Evolutionary conservation across 805 yeast genomes (phyloP).

Genomic region (Teunomyces funiuensis): DNA sequence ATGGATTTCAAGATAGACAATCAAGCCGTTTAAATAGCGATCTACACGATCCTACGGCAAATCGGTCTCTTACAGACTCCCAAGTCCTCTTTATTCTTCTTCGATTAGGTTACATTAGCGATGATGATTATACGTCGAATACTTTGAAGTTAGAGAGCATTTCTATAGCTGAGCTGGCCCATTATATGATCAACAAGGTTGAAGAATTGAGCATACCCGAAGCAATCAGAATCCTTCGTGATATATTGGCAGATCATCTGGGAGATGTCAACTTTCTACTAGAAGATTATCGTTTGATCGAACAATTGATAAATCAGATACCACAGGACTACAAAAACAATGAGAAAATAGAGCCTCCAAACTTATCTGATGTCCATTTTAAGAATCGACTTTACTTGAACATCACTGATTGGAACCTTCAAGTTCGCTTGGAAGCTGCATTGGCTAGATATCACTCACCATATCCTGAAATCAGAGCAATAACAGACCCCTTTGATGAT

Average conservation of each 20-base stretch:
- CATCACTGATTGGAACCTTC: constrained; percentile 29
- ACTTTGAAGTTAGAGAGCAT: constrained; percentile 1
- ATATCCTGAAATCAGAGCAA: constrained; percentile 66
- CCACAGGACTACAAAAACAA: constrained; percentile 15
- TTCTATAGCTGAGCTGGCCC: constrained; percentile 8
- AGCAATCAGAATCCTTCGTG: constrained; percentile 34
- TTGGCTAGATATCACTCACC: constrained; percentile 49
- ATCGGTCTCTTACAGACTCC: constrained; percentile 1
- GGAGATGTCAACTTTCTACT: constrained; percentile 36
- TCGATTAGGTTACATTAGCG: constrained; percentile 12
- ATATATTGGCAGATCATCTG: constrained; percentile 33
- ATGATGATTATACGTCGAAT: constrained; percentile 9
- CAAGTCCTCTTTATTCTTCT: constrained; percentile 9
- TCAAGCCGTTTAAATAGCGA: no score
- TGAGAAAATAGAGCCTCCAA: not conserved
- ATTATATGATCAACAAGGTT: constrained; percentile 33
- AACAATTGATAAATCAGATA: constrained; percentile 21
- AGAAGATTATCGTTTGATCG: constrained; percentile 35
- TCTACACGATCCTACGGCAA: not conserved
- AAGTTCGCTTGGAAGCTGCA: constrained; percentile 43
- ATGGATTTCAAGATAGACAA: not conserved
- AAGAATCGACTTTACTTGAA: constrained; percentile 11
- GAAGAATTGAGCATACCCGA: constrained; percentile 18
- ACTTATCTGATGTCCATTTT: constrained; percentile 1
- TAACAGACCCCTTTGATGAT: constrained; percentile 60